Conservation (phyloP, 2,329 filamentous ascomycete species). For the Xylariaceae sp. region DNA sequence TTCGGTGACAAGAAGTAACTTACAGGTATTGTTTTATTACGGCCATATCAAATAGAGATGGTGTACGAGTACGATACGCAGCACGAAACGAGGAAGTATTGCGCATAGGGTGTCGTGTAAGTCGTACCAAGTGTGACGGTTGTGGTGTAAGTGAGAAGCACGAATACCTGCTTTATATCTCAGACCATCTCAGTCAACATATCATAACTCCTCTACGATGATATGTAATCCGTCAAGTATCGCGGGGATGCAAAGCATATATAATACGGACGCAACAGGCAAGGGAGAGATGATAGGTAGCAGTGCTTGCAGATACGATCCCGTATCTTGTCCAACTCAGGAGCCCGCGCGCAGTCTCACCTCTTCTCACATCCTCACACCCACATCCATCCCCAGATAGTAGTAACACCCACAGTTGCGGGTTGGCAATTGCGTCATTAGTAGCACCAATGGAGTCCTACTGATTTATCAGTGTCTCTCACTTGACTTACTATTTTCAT, state of each 20-base stretch:
- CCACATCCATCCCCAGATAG: no score
- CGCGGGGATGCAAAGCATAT: neutral
- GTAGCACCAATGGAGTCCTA: constrained; percentile 3
- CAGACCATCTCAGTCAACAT: no score
- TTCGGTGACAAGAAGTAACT: no score
- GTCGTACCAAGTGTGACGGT: no score
- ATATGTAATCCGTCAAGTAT: neutral
- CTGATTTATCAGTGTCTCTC: constrained; percentile 6
- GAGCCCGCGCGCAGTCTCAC: neutral
- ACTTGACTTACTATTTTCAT: neutral
- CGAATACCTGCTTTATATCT: no score
- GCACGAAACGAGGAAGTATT: no score
- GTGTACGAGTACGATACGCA: no score
- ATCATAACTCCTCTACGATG: neutral
- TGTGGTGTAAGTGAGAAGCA: no score
- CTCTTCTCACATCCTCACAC: constrained; percentile 7
- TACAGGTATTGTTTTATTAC: no score
- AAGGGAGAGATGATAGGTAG: neutral
- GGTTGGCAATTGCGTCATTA: constrained; percentile 15
- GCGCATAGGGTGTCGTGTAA: no score
- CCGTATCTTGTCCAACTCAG: constrained; percentile 21
- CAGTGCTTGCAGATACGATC: constrained; percentile 18
- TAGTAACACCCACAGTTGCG: constrained; percentile 8
- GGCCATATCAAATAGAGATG: no score
- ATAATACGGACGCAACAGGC: neutral